Evolutionary conservation across 2,329 filamentous ascomycete genomes (phyloP), one percentile per base, ranked within the genome.

Genomic region (Fusarium continuum): DNA sequence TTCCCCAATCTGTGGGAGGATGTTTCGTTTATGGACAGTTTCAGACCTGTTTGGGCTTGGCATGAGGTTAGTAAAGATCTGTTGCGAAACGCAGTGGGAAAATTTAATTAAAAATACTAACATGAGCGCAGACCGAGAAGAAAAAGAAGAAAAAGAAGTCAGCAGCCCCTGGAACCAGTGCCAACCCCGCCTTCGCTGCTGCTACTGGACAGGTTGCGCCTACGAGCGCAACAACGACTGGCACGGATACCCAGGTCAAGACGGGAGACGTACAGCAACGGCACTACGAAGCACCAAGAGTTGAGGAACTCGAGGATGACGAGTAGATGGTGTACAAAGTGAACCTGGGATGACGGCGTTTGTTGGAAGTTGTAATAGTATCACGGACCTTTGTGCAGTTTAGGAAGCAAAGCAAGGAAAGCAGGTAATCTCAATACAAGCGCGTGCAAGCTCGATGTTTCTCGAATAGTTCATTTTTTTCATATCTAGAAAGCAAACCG

Each of bases 1-100:
- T 99, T 94, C 79, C 95, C 95, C 43, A 99, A 99, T 74, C 81
- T 99, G 17, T 99, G 97, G 82, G 95, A 99, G 76, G 95, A 99
- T 74, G 95, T 99, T 23, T 96, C 94, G 8, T 98, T 99, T 80
- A 90, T 99, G 77, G 95, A 99, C 75, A 96, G 91, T 72, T 99
- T 99, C 85, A 90, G 90, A 73, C 95, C 95, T 17, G 79, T 97
- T 6, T 99, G 95, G 94, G 95, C 92, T 58, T 99, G 95, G 95
- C 95, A 99, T 77, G 93, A 97, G 86, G 92, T 96, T 74, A 77
- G 85, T 77, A 43, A 5, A 47, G 53, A 22, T 13, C 10, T 8
- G 4, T 5, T 54, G 20, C 13, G 39, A 9, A 26, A 13, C 9
- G 13, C 20, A 32, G 9, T 6, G 11, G 13, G n/a, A n/a, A n/a